These are phyloP conservation scores for Solanum peruvianum DNA, from an alignment of 257 asterid genomes.

Conservation along the genomic window DNA sequence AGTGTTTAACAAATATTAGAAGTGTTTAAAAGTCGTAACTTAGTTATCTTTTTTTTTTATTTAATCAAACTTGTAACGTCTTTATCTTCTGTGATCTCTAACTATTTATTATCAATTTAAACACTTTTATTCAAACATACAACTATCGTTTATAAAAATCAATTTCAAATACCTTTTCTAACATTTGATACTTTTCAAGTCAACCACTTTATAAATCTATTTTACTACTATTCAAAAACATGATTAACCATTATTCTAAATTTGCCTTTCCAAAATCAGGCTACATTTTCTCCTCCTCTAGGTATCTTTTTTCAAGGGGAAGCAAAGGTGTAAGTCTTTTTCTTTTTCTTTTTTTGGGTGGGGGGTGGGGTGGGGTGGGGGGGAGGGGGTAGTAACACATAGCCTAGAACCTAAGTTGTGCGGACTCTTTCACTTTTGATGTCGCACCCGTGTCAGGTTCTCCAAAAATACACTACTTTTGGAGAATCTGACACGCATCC, in stretches of 20 bases:
- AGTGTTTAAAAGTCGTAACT: neutral
- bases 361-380: neutral
- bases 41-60: neutral
- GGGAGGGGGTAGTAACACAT: neutral
- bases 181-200: neutral
- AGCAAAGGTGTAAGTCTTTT: neutral
- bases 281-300: neutral
- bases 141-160: neutral
- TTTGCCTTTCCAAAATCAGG: neutral
- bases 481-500: neutral
- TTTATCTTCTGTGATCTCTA: neutral
- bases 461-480: neutral
- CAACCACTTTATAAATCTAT: neutral
- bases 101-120: too few species aligned
- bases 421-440: neutral
- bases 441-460: neutral
- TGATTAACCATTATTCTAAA: neutral
- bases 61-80: neutral
- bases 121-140: neutral
- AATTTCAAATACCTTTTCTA: neutral
- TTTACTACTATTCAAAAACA: neutral
- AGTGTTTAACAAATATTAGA: too few species aligned
- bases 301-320: neutral
- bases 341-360: neutral
- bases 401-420: neutral